These are phyloP conservation scores for Nemophila menziesii DNA, from an alignment of 257 asterid species.

Conservation along the genomic window DNA sequence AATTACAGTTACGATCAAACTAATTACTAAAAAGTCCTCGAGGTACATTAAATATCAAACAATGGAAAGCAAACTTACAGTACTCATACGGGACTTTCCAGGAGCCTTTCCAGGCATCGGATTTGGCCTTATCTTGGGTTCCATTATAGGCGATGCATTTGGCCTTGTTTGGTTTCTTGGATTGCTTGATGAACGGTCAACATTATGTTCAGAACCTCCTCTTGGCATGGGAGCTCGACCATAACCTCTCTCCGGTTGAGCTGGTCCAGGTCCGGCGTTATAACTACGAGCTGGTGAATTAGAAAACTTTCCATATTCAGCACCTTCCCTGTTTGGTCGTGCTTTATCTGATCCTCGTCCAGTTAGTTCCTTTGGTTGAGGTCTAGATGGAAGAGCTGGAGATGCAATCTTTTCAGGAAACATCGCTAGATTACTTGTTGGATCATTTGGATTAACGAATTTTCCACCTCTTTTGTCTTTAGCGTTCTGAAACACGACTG, in stretches of 20 bases:
- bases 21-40: no score
- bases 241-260: slow-evolving; percentile 23
- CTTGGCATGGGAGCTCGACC: slow-evolving; percentile 34
- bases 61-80: slow-evolving; percentile 30
- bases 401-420: slow-evolving; percentile 16
- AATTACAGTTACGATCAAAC: background rate
- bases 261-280: slow-evolving; percentile 21
- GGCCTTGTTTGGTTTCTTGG: slow-evolving; percentile 46
- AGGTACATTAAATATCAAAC: background rate
- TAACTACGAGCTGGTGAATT: slow-evolving; percentile 33
- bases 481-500: slow-evolving; percentile 61
- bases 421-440: slow-evolving; percentile 52
- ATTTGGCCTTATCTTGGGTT: slow-evolving; percentile 40
- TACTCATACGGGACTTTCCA: slow-evolving; percentile 39
- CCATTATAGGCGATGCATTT: slow-evolving; percentile 51
- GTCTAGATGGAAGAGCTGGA: slow-evolving; percentile 20
- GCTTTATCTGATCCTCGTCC: slow-evolving; percentile 30
- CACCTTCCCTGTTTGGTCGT: slow-evolving; percentile 33
- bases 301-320: slow-evolving; percentile 22
- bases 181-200: slow-evolving; percentile 64
- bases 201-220: slow-evolving; percentile 50
- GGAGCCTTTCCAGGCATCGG: slow-evolving; percentile 46
- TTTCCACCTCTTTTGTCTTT: slow-evolving; percentile 58
- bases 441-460: slow-evolving; percentile 71
- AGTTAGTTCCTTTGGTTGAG: slow-evolving; percentile 24